Percentiles rank a stretch among this genome's conserved stretches.
Conservation (phyloP, 305 asterid genomes). For the Lippia alba region DNA sequence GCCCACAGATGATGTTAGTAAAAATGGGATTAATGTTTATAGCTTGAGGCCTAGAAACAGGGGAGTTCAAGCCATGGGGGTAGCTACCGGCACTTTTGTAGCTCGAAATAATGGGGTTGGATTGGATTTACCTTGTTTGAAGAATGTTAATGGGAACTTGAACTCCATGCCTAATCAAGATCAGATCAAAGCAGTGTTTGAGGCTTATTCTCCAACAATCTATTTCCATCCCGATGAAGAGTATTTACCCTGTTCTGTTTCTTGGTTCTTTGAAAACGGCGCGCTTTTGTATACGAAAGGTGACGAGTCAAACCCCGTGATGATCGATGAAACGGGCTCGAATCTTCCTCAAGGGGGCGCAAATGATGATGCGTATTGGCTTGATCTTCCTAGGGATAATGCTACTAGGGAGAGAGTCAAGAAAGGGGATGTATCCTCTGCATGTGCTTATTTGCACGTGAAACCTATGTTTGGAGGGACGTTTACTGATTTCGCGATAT, state of each 20-base stretch:
- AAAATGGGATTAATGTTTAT: constrained; percentile 43
- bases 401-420: constrained; percentile 56
- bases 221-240: constrained; percentile 80
- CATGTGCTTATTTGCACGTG: constrained; percentile 57
- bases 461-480: constrained; percentile 81
- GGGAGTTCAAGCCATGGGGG: constrained; percentile 53
- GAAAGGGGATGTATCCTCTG: constrained; percentile 55
- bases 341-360: constrained; percentile 80
- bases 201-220: constrained; percentile 58
- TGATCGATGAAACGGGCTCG: constrained; percentile 52
- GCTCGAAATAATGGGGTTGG: constrained; percentile 46
- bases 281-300: constrained; percentile 68
- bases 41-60: constrained; percentile 55
- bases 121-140: constrained; percentile 53
- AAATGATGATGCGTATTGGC: constrained; percentile 74
- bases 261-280: constrained; percentile 78
- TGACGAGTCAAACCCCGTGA: constrained; percentile 57
- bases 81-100: constrained; percentile 61
- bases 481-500: constrained; percentile 61
- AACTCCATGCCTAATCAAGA: constrained; percentile 63
- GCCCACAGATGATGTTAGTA: neutral
- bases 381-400: constrained; percentile 64
- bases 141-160: constrained; percentile 39
- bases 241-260: constrained; percentile 68
- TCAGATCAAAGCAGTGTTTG: constrained; percentile 58